Conservation (phyloP, 305 asterid species). For the Fraxinus dipetala region DNA sequence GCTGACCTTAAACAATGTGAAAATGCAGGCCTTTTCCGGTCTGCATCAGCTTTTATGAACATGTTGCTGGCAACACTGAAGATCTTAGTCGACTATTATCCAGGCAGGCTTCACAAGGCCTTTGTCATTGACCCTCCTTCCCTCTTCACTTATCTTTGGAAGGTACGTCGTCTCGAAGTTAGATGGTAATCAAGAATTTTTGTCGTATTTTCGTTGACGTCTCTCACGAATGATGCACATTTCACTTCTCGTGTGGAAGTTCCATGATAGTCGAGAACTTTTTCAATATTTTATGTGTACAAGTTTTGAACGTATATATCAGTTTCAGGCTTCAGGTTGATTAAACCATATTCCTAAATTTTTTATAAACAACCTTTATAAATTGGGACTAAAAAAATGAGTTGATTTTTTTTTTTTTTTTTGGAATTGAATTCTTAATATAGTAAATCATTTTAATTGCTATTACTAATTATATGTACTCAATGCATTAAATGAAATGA, state of each 20-base stretch:
- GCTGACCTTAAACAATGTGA: conserved; percentile 25
- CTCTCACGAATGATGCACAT: neutral
- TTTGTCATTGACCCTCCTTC: conserved; percentile 94
- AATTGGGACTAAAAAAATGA: no score
- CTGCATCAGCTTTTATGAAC: conserved; percentile 91
- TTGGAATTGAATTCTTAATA: neutral
- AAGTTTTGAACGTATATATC: no score
- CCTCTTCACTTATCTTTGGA: conserved; percentile 82
- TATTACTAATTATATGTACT: neutral
- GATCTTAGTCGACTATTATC: conserved; percentile 72
- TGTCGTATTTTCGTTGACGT: neutral
- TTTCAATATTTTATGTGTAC: no score
- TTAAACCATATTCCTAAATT: no score
- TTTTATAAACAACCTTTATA: neutral
- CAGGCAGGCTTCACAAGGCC: conserved; percentile 69
- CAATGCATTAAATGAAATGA: neutral
- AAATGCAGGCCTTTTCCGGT: conserved; percentile 82
- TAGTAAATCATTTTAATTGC: neutral
- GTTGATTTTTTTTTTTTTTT: neutral
- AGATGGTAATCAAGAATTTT: neutral
- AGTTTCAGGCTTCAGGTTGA: no score
- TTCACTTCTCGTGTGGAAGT: neutral
- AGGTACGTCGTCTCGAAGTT: conserved; percentile 37
- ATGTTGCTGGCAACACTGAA: conserved; percentile 64
- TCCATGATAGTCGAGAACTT: neutral